Conservation (phyloP, 73 alveolate genomes). For the Blepharisma stoltei region DNA sequence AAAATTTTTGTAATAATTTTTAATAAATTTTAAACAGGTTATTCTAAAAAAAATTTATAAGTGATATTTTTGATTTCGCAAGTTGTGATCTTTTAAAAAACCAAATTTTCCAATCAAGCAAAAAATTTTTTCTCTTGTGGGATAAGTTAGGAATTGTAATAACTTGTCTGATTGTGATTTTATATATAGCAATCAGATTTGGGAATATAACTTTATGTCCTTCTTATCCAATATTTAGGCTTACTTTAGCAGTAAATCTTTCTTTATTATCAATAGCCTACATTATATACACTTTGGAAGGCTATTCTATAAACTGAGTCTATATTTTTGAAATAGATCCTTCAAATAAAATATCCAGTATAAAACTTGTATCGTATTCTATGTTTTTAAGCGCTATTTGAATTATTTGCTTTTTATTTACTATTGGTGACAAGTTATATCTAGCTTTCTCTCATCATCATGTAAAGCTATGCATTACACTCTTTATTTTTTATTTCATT, state of each 20-base stretch:
- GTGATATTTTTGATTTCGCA: too few species aligned
- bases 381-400: constrained; percentile 1
- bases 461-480: background rate
- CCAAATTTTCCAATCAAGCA: too few species aligned
- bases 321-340: constrained; percentile 15
- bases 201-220: background rate
- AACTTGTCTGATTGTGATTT: background rate
- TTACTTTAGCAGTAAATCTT: background rate
- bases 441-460: too few species aligned
- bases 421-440: background rate
- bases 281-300: background rate
- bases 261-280: background rate
- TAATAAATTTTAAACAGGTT: too few species aligned
- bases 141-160: constrained; percentile 10
- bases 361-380: background rate
- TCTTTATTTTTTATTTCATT: background rate
- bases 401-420: background rate
- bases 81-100: too few species aligned
- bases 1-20: too few species aligned
- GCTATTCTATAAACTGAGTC: background rate
- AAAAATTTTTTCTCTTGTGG: too few species aligned
- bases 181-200: background rate
- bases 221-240: constrained; percentile 8
- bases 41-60: too few species aligned
- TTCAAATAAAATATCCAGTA: background rate